Base-by-base conservation (phyloP, 495 filamentous ascomycete genomes). In the Neurospora sp. region DNA sequence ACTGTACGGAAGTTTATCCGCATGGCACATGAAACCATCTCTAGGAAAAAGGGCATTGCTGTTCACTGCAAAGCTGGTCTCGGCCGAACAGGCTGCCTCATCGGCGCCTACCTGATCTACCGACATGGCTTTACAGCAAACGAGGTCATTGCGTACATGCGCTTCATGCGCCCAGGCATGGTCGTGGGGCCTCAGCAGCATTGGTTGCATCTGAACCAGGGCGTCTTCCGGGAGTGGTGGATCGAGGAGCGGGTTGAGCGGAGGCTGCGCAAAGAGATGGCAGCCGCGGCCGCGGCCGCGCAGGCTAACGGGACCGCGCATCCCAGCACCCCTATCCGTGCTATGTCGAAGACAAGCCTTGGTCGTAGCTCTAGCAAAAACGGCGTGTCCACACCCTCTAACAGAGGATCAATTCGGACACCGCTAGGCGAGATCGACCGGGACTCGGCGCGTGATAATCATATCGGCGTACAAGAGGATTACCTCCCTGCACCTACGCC, bases 151-250 rank as follows among this genome's bases (percentile, higher is more conserved):
- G 92, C 96, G 6, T 99, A 93, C 83, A 98, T 99, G 96, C 90
- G 96, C 74, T 99, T 99, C 83, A 99, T 98, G 96, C 90, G 96
- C 41, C 96, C 96, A 0, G 96, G 96, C 27, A 99, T 99, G 96
- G 96, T 99, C 3, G 96, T 99, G 40, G 96, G 96, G 1, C 96
- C 96, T n/a, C 96, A 99, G 78, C 96, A 99, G 82, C 96, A 99
- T 81, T 99, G 96, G 96, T 87, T 99, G 20, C 96, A 98, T 79
- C 90, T 98, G 72, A 97, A 99, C 85, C 96, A 99, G 83, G 92
- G 91, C 14, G 88, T 91, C 27, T 99, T 99, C 89, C 90, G 96
- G 14, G 93, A 98, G 78, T 99, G 96, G 96, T 99, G 94, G 94
- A 89, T 92, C 70, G 95, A 97, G 80, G 96, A 98, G 83, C 88